Percentiles rank a stretch among this genome's conserved stretches.
Evolutionary conservation across 2,329 filamentous ascomycete genomes (phyloP).

Genomic region (Pseudogymnoascus sp.): DNA sequence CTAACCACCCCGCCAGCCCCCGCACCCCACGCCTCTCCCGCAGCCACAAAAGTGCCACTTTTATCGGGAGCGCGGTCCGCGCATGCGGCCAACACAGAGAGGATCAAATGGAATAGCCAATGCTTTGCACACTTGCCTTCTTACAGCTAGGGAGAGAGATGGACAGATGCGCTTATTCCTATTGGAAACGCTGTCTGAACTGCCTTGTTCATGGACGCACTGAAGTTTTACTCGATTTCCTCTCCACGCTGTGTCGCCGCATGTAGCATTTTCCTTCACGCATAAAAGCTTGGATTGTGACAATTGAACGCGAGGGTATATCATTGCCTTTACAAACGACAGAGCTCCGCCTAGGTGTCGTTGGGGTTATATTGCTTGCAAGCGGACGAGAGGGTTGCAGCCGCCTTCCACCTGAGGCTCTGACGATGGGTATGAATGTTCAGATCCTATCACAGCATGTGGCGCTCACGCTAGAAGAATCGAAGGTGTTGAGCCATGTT

Average conservation of each 20-base stretch:
- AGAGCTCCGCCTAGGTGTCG: background rate
- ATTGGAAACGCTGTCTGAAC: background rate
- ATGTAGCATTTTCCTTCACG: background rate
- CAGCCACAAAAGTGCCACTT: background rate
- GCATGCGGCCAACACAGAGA: background rate
- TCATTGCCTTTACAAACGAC: background rate
- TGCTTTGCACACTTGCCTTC: background rate
- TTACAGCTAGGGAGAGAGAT: background rate
- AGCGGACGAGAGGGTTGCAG: background rate
- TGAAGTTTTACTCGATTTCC: background rate
- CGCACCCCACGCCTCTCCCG: background rate
- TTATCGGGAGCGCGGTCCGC: background rate
- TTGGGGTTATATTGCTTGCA: background rate
- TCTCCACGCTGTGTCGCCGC: background rate
- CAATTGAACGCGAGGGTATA: background rate
- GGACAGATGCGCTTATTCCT: background rate
- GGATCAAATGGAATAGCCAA: background rate
- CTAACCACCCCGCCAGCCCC: background rate
- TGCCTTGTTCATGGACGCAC: background rate
- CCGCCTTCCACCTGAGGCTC: background rate
- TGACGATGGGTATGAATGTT: background rate
- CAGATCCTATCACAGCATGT: background rate
- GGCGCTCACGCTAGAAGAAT: background rate
- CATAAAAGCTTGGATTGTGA: background rate
- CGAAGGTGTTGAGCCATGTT: background rate